These are phyloP conservation scores for Floccularia luteovirens DNA, from an alignment of 768 basidiomycete genomes.

Conservation along the genomic window DNA sequence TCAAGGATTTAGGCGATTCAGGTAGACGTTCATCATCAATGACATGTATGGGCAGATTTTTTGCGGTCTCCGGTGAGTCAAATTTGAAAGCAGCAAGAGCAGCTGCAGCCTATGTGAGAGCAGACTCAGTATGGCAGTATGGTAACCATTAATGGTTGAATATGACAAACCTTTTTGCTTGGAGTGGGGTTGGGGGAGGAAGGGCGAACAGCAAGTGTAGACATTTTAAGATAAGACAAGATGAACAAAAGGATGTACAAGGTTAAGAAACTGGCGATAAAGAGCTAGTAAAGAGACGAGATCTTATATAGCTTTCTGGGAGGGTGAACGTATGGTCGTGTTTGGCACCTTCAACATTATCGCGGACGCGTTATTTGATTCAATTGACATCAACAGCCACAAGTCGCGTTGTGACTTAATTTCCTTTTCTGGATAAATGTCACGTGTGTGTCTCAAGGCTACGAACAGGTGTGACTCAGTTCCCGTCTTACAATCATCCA, in stretches of 20 bases:
- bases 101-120: constrained; percentile 27
- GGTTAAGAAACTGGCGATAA: constrained; percentile 4
- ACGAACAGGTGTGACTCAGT: background rate
- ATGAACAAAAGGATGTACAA: constrained; percentile 5
- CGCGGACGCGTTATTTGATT: constrained; percentile 17
- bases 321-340: constrained; percentile 22
- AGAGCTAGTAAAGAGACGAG: constrained; percentile 4
- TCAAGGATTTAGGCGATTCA: constrained; percentile 22
- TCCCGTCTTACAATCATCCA: background rate
- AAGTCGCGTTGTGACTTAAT: background rate
- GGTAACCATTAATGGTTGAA: constrained; percentile 5
- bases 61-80: constrained; percentile 28
- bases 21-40: constrained; percentile 27
- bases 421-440: background rate
- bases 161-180: constrained; percentile 39
- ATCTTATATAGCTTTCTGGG: constrained; percentile 15
- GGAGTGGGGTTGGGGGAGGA: constrained; percentile 32
- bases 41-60: constrained; percentile 11
- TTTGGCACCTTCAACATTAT: constrained; percentile 21
- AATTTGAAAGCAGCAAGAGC: constrained; percentile 36
- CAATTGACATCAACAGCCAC: constrained; percentile 7
- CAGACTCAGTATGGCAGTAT: constrained; percentile 1
- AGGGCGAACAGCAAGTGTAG: constrained; percentile 18
- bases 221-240: constrained; percentile 14
- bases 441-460: background rate